Percentiles rank a stretch among this genome's conserved stretches.
These are phyloP conservation scores for Globisporangium megalacanthum DNA, from an alignment of 352 stramenopile genomes.

Conservation along the genomic window DNA sequence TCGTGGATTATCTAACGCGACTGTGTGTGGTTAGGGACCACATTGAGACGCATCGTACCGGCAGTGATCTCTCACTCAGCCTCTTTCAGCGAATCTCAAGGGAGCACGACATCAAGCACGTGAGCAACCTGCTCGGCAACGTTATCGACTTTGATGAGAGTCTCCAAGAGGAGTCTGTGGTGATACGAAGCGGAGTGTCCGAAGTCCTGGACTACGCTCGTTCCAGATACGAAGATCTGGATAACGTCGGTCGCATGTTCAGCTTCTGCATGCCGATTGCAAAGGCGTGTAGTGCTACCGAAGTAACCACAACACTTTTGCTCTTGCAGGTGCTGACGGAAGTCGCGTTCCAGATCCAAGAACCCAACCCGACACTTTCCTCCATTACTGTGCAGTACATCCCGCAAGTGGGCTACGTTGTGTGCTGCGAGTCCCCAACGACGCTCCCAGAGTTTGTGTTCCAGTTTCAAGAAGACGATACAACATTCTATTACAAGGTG, in stretches of 20 bases:
- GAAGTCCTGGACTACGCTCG: constrained; percentile 61
- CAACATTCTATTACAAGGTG: constrained; percentile 87
- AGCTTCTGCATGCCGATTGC: background rate
- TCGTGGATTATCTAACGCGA: constrained; percentile 1
- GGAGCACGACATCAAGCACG: constrained; percentile 42
- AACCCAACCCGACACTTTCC: constrained; percentile 57
- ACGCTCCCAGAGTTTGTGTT: constrained; percentile 75
- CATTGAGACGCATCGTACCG: constrained; percentile 12
- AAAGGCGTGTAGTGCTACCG: background rate
- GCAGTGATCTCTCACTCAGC: constrained; percentile 12
- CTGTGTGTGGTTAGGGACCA: constrained; percentile 15
- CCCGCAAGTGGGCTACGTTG: constrained; percentile 83
- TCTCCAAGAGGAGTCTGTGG: constrained; percentile 41
- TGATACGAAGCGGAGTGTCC: constrained; percentile 72
- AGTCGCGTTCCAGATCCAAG: constrained; percentile 77
- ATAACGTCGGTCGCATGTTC: constrained; percentile 40
- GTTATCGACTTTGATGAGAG: constrained; percentile 84
- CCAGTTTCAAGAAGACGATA: constrained; percentile 85
- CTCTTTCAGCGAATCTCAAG: constrained; percentile 26
- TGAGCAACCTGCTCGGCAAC: constrained; percentile 79
- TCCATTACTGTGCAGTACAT: constrained; percentile 85
- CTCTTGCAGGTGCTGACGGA: constrained; percentile 67
- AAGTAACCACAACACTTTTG: background rate
- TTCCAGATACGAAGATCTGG: constrained; percentile 72
- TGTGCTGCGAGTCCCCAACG: constrained; percentile 68